A percentile compares a stretch with the other conserved stretches of the same genome.
Evolutionary conservation across 176 grass and related monocot genomes (phyloP).

Genomic region (Phoenix dactylifera): DNA sequence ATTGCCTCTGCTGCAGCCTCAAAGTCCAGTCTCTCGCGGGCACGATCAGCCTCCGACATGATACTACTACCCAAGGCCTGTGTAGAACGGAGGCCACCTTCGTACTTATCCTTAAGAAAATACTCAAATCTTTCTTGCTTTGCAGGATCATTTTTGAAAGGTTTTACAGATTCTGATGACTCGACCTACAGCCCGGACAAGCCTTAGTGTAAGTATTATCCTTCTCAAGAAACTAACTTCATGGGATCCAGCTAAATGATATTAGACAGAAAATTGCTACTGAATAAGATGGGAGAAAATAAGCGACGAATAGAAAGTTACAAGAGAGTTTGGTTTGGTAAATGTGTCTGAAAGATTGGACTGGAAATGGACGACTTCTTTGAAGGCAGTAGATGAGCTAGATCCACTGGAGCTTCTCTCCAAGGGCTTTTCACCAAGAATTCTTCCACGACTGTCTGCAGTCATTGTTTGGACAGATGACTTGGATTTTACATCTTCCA

Average conservation of each 20-base stretch:
- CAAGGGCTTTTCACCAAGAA: constrained; percentile 93
- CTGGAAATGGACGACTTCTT: constrained; percentile 57
- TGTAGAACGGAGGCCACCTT: constrained; percentile 66
- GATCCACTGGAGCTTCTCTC: constrained; percentile 47
- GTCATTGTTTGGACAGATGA: constrained; percentile 55
- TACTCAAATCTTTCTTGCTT: constrained; percentile 89
- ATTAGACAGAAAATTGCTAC: not conserved
- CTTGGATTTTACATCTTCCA: constrained; percentile 35
- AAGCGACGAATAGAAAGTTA: constrained; percentile 29
- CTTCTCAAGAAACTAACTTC: not conserved
- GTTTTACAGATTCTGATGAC: constrained; percentile 45
- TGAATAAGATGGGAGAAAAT: constrained; percentile 10
- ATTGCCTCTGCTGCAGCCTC: constrained; percentile 86
- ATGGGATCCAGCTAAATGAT: too few species aligned
- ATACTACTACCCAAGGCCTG: constrained; percentile 23
- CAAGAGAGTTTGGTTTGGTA: constrained; percentile 61
- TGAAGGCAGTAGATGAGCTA: constrained; percentile 30
- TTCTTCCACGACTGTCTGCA: constrained; percentile 73
- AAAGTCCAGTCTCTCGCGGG: constrained; percentile 85
- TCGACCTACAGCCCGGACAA: constrained; percentile 38
- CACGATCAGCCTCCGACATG: constrained; percentile 76
- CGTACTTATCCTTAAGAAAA: constrained; percentile 83
- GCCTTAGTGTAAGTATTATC: too few species aligned
- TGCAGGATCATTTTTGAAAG: constrained; percentile 72
- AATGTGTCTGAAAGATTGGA: constrained; percentile 72